Conservation (phyloP, 768 basidiomycete species). For the Lentinula sp. region DNA sequence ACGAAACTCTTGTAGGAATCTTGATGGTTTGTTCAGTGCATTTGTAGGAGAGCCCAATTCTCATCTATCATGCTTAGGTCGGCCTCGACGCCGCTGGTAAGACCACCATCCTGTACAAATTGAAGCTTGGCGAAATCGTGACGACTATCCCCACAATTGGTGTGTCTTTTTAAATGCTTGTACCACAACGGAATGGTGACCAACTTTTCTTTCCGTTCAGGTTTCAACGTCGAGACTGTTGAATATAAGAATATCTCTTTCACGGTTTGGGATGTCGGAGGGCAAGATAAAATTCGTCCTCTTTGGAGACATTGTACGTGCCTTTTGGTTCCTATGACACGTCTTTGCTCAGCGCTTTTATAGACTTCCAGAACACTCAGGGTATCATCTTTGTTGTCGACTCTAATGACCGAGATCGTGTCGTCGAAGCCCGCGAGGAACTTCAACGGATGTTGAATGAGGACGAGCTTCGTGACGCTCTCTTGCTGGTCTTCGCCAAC, state of each 20-base stretch:
- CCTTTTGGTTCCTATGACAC: conserved; percentile 11
- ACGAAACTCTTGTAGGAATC: conserved; percentile 63
- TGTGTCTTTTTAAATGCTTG: conserved; percentile 23
- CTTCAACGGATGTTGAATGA: conserved; percentile 99
- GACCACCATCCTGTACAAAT: conserved; percentile 97
- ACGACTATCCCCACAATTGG: conserved; percentile 99
- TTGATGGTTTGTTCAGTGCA: conserved; percentile 64
- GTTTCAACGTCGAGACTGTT: conserved; percentile 99
- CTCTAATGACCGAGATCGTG: conserved; percentile 99
- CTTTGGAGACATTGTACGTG: conserved; percentile 99
- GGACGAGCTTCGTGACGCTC: conserved; percentile 97
- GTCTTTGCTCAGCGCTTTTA: conserved; percentile 12
- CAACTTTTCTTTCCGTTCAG: conserved; percentile 36
- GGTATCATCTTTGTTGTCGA: conserved; percentile 99
- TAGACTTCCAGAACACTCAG: conserved; percentile 99
- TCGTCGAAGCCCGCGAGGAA: conserved; percentile 97
- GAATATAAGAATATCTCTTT: conserved; percentile 99
- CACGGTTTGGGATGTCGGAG: conserved; percentile 99
- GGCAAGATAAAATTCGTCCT: conserved; percentile 99
- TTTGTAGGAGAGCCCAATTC: not conserved
- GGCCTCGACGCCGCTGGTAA: conserved; percentile 99
- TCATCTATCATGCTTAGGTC: conserved; percentile 46
- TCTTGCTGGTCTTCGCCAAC: conserved; percentile 98
- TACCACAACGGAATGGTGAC: conserved; percentile 7
- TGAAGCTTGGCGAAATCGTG: conserved; percentile 99